Conservation (phyloP, 306 rosid species). For the Leucaena leucocephala region DNA sequence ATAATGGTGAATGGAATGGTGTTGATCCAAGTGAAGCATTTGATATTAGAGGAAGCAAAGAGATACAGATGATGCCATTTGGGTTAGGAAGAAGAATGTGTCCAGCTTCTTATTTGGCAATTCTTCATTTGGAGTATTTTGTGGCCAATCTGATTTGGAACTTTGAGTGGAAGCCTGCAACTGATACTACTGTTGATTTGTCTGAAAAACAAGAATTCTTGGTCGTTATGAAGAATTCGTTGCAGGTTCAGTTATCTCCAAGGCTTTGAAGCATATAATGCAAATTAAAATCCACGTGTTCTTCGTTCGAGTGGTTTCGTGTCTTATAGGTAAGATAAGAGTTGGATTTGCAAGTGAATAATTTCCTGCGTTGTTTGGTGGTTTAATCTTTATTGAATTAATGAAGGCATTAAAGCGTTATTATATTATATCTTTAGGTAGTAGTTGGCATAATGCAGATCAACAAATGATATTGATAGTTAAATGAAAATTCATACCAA, state of each 20-base stretch:
- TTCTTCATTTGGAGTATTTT: constrained; percentile 49
- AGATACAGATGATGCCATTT: constrained; percentile 57
- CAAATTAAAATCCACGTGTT: neutral
- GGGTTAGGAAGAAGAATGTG: constrained; percentile 57
- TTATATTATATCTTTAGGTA: too few species aligned
- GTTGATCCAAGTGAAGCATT: constrained; percentile 8
- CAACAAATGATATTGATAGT: too few species aligned
- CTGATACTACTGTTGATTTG: neutral
- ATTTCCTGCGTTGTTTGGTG: too few species aligned
- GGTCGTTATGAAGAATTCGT: neutral
- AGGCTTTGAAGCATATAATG: neutral
- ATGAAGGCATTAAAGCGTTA: too few species aligned
- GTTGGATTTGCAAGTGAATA: too few species aligned
- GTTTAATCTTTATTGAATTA: too few species aligned
- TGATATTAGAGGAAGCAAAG: constrained; percentile 42
- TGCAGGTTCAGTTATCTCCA: neutral
- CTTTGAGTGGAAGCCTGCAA: neutral
- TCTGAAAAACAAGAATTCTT: neutral
- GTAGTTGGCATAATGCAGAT: too few species aligned
- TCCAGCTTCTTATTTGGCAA: constrained; percentile 39
- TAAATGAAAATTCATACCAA: too few species aligned
- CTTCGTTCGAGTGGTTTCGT: too few species aligned
- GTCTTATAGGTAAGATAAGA: too few species aligned
- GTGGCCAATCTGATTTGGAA: constrained; percentile 48
- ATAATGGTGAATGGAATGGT: neutral